phyloP scores from a whole-genome alignment of 2,329 filamentous ascomycete species.

The Aureobasidium mangrovei region DNA sequence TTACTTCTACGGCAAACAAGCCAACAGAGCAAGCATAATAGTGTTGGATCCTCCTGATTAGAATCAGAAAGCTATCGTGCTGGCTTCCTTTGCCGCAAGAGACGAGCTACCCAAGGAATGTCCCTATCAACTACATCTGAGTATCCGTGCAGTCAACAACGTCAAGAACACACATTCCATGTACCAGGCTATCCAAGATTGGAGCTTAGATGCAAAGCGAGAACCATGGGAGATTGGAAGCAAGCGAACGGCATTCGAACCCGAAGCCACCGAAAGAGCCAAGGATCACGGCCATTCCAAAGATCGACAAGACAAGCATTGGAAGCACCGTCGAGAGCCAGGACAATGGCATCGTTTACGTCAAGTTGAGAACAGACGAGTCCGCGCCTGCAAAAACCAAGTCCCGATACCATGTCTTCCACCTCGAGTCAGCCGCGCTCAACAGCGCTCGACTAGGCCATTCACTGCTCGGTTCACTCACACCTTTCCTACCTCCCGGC shows the following conservation, averaged over 20 bases:
- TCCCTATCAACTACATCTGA: neutral
- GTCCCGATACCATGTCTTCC: constrained; percentile 2
- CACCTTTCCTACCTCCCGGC: neutral
- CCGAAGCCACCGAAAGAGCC: neutral
- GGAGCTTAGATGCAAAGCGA: neutral
- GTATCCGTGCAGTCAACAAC: neutral
- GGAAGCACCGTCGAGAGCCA: neutral
- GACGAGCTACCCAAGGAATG: neutral
- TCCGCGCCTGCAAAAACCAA: neutral
- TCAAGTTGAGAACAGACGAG: constrained; percentile 1
- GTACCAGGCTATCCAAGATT: constrained; percentile 1
- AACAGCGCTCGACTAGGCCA: neutral
- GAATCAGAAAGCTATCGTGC: neutral
- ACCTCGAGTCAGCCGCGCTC: neutral
- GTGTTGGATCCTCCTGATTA: constrained; percentile 1
- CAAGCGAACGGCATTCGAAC: constrained; percentile 6
- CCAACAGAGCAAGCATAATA: neutral
- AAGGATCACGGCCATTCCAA: neutral
- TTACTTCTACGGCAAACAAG: neutral
- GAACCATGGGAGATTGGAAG: constrained; percentile 3
- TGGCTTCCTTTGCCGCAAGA: constrained; percentile 1
- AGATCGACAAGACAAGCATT: neutral
- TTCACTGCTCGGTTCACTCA: neutral
- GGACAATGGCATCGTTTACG: neutral
- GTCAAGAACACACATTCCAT: neutral